Base-by-base conservation (phyloP, 176 grass and related monocot genomes). In the Chloris gayana region DNA sequence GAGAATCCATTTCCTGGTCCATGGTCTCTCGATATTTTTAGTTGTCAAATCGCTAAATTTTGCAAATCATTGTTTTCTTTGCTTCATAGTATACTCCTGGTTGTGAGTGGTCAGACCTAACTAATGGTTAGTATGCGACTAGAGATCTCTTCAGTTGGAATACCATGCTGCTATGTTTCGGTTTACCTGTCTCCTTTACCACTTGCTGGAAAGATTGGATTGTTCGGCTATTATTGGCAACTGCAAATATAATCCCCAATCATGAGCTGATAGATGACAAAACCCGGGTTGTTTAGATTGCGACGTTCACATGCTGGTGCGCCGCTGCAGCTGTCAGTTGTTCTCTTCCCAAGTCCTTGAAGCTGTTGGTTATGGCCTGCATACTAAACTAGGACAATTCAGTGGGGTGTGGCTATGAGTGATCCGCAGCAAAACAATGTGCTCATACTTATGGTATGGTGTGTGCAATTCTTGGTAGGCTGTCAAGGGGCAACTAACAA, bases 251-350 rank as follows among this genome's bases (percentile, higher is more conserved):
- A 69, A 62, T 74, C 86, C 71, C 61, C 87, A 89, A 89, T 89
- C 87, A 89, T 77, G 66, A 58, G 77, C 18, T 77, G 87, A 85
- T 81, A 64, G 77, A 22, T 85, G 87, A 54, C 77, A 77, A 81
- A 10, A 66, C 57, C 47, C 47, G 58, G 65, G 82, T 39, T 81
- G 77, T 85, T 85, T 70, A 64, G 87, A 89, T 72, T 9, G 87
- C 39, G 77, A 89, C 87, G 63, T 81, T n/a, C 73, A 72, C 72
- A 72, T 72, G 82, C 82, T 89, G 77, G 32, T 45, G 74, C 87
- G 57, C 67, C 26, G 42, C 82, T 89, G 82, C 56, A 67, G 33
- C 17, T 58, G 56, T 64, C 74, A 29, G 64, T 76, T 63, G 70
- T 85, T 72, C 34, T 79, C 82, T 76, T 72, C 44, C 66, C 46